Evolutionary conservation across 805 yeast species (phyloP), one percentile per base, ranked within the genome.

Genomic region (Candida ascalaphidarum): DNA sequence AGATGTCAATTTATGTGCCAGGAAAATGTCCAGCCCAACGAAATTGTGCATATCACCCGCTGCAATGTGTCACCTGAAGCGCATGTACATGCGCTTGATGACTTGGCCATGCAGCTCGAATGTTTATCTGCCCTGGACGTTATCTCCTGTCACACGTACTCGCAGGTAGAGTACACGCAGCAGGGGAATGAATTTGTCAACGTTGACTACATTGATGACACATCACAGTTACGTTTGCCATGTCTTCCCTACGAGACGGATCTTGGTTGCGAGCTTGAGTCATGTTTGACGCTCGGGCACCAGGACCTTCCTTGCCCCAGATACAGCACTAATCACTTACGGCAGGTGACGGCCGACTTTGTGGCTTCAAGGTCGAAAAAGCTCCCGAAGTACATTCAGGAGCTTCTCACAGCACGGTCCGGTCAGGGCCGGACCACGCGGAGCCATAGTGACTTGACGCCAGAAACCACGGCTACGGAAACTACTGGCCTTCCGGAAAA

Each of bases 1-100:
- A n/a, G n/a, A 4, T 50, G 71, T 20, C 79, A 75, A 39, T 55
- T 50, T 31, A 11, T 59, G 1, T 68, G 68, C 34, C 40, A 22
- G 8, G 10, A 23, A n/a, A n/a, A n/a, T n/a, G n/a, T n/a, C n/a
- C n/a, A n/a, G n/a, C n/a, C n/a, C n/a, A n/a, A n/a, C n/a, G n/a
- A n/a, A n/a, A n/a, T n/a, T n/a, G n/a, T n/a, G n/a, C n/a, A n/a
- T n/a, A n/a, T n/a, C n/a, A n/a, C n/a, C n/a, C n/a, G n/a, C n/a
- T n/a, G n/a, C n/a, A n/a, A n/a, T n/a, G n/a, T n/a, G n/a, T n/a
- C n/a, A n/a, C n/a, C n/a, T n/a, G n/a, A n/a, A n/a, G n/a, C n/a
- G n/a, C n/a, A n/a, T n/a, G n/a, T n/a, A n/a, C n/a, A n/a, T n/a
- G n/a, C n/a, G 15, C 19, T 16, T 14, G 12, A 4, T 3, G 7